Base-by-base conservation (phyloP, 2,329 filamentous ascomycete genomes). In the Paradendryphiella salina region DNA sequence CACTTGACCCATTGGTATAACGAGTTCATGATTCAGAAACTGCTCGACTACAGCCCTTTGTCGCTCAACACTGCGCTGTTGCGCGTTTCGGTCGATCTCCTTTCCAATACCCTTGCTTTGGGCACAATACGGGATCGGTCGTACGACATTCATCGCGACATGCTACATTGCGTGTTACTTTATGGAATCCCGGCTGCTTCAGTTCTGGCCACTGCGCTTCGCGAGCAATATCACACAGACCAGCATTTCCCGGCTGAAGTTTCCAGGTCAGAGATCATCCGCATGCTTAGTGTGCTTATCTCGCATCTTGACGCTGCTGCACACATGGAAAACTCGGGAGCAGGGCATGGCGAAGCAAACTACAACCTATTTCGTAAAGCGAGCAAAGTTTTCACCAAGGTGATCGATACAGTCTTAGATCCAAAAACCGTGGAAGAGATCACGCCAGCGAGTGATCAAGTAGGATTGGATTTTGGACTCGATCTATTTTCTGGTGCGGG, bases 221-320 rank as follows among this genome's bases (percentile, higher is more conserved):
- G 65, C 21, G 63, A 68, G 44, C 68, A 70, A 42, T 57, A 64
- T 1, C 49, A 37, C 40, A 72, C 52, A 10, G 57, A 23, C 33
- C 56, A 63, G 14, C 59, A 65, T 5, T 70, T 75, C 21, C 69
- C 71, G 0, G 59, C 62, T 5, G 61, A 57, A 1, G 67, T 73
- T 2, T 72, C 71, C 0, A 60, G 72, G 14, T 56, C 67, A 0
- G 69, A 71, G 9, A 67, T 74, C 3, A 71, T 76, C 31, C 73
- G 75, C 5, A 71, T 70, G 57, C 50, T 76, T 0, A 70, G 67
- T 26, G 73, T 76, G 0, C 67, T 77, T 13, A 73, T 75, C 13
- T 66, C 64, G 2, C 71, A 75, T 41, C 62, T 77, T 1, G 74
- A 76, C 23, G 59, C 65, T 3, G 61, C 65, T 1, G 58, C 61